Conservation (phyloP, 306 rosid genomes). For the apple (Malus domestica) region ASM211411v1 NC_041792.1:5537501-5538000, state of each 20-base stretch:
- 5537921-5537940: slow-evolving; percentile 96
- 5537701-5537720: slow-evolving; percentile 92
- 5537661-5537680: slow-evolving; percentile 95
- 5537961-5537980: slow-evolving; percentile 90
- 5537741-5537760: not conserved
- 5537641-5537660: slow-evolving; percentile 94
- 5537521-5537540: slow-evolving; percentile 80
- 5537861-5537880: not conserved
- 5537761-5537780: not conserved
- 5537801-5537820: not conserved
- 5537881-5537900: slow-evolving; percentile 44
- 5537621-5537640: slow-evolving; percentile 95
- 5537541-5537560: slow-evolving; percentile 98
- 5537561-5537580: slow-evolving; percentile 94
- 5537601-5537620: slow-evolving; percentile 85
- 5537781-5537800: not conserved
- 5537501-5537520: slow-evolving; percentile 2
- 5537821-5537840: not conserved
- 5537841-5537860: not conserved
- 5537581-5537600: slow-evolving; percentile 71
- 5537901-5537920: slow-evolving; percentile 80
- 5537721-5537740: slow-evolving; percentile 61
- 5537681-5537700: slow-evolving; percentile 98
- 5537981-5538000: slow-evolving; percentile 76
- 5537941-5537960: slow-evolving; percentile 97